These are phyloP conservation scores for Pichia norvegensis DNA, from an alignment of 1,139 yeast species.

Conservation along the genomic window DNA sequence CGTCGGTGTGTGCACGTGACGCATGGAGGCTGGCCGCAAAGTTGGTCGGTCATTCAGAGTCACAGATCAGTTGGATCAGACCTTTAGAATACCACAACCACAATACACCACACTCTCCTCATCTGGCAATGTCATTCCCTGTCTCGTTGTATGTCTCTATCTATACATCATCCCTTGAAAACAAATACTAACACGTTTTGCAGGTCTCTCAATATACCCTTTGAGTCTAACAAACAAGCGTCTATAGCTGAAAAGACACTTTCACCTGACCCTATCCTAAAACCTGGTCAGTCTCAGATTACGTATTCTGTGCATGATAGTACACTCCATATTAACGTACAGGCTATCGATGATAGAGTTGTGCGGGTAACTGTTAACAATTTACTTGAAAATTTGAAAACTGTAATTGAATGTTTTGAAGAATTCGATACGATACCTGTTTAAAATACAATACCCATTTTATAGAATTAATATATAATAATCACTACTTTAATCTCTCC, in stretches of 20 bases:
- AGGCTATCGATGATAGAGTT: conserved; percentile 54
- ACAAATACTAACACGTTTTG: neutral
- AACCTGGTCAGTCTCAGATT: conserved; percentile 41
- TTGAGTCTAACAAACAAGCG: conserved; percentile 53
- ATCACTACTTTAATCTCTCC: conserved; percentile 56
- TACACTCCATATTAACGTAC: conserved; percentile 37
- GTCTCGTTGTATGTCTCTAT: conserved; percentile 1
- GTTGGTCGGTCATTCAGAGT: no score
- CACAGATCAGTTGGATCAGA: no score
- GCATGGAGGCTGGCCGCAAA: no score
- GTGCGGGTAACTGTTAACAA: conserved; percentile 66
- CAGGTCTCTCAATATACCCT: conserved; percentile 53
- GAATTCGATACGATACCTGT: conserved; percentile 38
- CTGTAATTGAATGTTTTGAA: conserved; percentile 61
- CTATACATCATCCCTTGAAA: neutral
- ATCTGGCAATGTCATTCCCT: conserved; percentile 1
- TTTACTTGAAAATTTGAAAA: conserved; percentile 55
- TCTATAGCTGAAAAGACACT: conserved; percentile 51
- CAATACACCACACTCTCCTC: neutral
- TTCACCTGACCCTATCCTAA: conserved; percentile 71
- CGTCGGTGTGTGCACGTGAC: neutral
- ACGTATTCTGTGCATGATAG: conserved; percentile 2
- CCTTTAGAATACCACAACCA: neutral
- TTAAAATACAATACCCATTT: neutral
- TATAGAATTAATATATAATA: neutral